These are phyloP conservation scores for sunflower (Helianthus annuus) DNA, from an alignment of 129 eudicot species.

Conservation along the genomic window HanXRQr2.0-SUNRISE NC_035446.2:135244491-135244990, in stretches of 20 bases:
- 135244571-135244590: not conserved
- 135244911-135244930: not conserved
- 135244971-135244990: constrained; percentile 5
- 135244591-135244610: not conserved
- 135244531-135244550: too few relatives aligned
- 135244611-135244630: constrained; percentile 6
- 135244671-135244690: constrained; percentile 8
- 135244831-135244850: constrained; percentile 5
- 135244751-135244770: not conserved
- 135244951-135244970: constrained; percentile 1
- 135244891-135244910: not conserved
- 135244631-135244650: not conserved
- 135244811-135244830: not conserved
- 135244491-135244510: too few relatives aligned
- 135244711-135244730: constrained; percentile 12
- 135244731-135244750: not conserved
- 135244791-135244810: not conserved
- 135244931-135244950: constrained; percentile 1
- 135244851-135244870: constrained; percentile 17
- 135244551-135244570: not conserved
- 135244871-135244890: not conserved
- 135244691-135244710: constrained; percentile 7
- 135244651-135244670: constrained; percentile 14
- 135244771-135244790: not conserved
- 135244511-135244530: not conserved